A percentile compares a stretch with the other conserved stretches of the same genome.
These are phyloP conservation scores for Diutina ranongensis DNA, from an alignment of 1,139 yeast species.

Conservation along the genomic window DNA sequence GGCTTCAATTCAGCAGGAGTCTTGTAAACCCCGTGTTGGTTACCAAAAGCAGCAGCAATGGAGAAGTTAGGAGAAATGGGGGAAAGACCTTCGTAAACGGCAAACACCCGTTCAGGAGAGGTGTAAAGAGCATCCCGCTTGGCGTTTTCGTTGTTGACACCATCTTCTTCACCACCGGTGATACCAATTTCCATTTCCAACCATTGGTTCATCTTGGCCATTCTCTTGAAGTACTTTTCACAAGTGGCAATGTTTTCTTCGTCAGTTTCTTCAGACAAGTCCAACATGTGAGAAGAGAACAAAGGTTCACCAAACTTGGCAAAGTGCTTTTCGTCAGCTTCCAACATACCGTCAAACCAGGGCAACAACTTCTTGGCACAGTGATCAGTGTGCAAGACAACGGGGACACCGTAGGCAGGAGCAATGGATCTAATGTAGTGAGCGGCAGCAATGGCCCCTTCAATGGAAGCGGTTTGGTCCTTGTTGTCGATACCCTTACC, in stretches of 20 bases:
- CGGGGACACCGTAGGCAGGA: conserved; percentile 94
- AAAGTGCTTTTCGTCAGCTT: conserved; percentile 90
- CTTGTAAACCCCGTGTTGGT: conserved; percentile 99
- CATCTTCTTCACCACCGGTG: conserved; percentile 99
- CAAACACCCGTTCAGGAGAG: conserved; percentile 88
- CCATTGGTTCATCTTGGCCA: conserved; percentile 93
- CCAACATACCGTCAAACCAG: conserved; percentile 98
- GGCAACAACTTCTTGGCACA: conserved; percentile 97
- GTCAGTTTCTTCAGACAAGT: conserved; percentile 92
- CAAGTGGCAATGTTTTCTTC: conserved; percentile 92
- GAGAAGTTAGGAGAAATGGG: conserved; percentile 97
- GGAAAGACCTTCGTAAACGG: conserved; percentile 79
- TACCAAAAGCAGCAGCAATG: conserved; percentile 99
- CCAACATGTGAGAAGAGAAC: conserved; percentile 98
- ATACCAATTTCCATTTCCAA: conserved; percentile 99
- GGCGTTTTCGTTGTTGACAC: conserved; percentile 96
- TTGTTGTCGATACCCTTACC: conserved; percentile 97
- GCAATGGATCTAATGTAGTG: conserved; percentile 96
- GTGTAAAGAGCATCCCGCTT: conserved; percentile 85
- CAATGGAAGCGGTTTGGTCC: conserved; percentile 88
- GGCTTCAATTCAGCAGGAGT: conserved; percentile 94
- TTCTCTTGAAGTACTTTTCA: conserved; percentile 89
- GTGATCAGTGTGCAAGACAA: conserved; percentile 94
- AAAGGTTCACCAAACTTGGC: conserved; percentile 83
- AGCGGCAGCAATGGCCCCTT: conserved; percentile 96